Base-by-base conservation (phyloP, 441 rosid species). In the California macrophylla region DNA sequence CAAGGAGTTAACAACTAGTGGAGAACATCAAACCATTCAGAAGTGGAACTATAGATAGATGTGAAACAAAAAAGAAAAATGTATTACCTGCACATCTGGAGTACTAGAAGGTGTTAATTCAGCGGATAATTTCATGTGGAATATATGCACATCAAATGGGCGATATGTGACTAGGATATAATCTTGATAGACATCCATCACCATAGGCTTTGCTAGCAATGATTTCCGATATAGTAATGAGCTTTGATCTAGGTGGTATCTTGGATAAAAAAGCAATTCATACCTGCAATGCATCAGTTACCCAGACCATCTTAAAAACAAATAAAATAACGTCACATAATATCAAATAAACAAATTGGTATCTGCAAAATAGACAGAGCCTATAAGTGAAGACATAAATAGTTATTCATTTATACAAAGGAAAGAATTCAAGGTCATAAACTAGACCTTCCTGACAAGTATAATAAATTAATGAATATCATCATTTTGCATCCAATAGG, bases 191-290 rank as follows among this genome's bases (percentile, higher is more conserved):
- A 82, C 95, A 86, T 95, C 98, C 97, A 95, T 95, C 85, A 90
- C 98, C 89, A 89, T 83, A 74, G 99, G 99, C 76, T 89, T 86
- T 65, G 91, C 88, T 80, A 90, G 89, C 78, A 95, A 82, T 68
- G 86, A 78, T 81, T 90, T 92, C 66, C 93, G 90, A 82, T 87
- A 88, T 62, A 95, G 96, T 67, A 92, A 78, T 47, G 98, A 90
- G 81, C 92, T 92, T 79, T 88, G 95, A 75, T 92, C 99, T 60
- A 95, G 97, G 75, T 95, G 97, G 81, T 95, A 89, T 79, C 98
- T 85, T 77, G 98, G 99, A 71, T 92, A 95, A 78, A 92, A 92
- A 52, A 95, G 97, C 79, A 92, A 82, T 72, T 95, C 99, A 74
- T 95, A 90, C 78, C 99, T 95, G 82, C 77, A 83, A 71, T 32